A percentile compares a stretch with the other conserved stretches of the same genome.
phyloP scores from a whole-genome alignment of 2,329 filamentous ascomycete species.

The Lojkania enalia region DNA sequence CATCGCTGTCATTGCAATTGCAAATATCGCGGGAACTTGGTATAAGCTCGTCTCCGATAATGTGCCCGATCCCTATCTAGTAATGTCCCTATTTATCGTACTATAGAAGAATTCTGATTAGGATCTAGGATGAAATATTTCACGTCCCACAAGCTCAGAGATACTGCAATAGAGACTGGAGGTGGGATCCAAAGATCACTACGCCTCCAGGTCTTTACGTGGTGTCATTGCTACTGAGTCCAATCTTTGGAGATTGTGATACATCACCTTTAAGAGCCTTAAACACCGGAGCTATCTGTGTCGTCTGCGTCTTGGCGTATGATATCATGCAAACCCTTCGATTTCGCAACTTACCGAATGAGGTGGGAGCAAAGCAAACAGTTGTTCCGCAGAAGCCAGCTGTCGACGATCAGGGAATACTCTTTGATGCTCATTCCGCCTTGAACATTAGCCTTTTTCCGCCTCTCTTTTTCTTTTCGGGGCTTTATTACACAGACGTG shows the following conservation, averaged over 20 bases:
- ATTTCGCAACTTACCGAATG: not conserved
- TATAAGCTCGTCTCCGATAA: constrained; percentile 47
- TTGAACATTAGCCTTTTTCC: constrained; percentile 86
- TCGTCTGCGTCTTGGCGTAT: constrained; percentile 37
- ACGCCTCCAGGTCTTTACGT: constrained; percentile 80
- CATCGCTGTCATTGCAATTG: constrained; percentile 24
- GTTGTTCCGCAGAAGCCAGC: not conserved
- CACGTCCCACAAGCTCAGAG: constrained; percentile 89
- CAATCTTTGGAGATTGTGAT: constrained; percentile 45
- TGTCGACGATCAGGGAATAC: constrained; percentile 35
- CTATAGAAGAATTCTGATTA: not conserved
- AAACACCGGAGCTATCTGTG: constrained; percentile 45
- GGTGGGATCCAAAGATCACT: constrained; percentile 97
- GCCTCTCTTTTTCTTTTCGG: constrained; percentile 93
- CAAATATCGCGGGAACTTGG: constrained; percentile 30
- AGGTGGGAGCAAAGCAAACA: constrained; percentile 1
- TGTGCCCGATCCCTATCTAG: constrained; percentile 63
- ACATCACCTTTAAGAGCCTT: constrained; percentile 43
- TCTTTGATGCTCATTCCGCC: constrained; percentile 60
- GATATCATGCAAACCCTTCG: constrained; percentile 26
- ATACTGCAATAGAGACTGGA: constrained; percentile 71
- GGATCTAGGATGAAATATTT: constrained; percentile 88
- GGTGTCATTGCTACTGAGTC: constrained; percentile 44
- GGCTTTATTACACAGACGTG: constrained; percentile 92
- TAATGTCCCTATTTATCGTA: constrained; percentile 38